Evolutionary conservation across 139 green algal species (phyloP), one percentile per base, ranked within the genome.

Genomic region (Tetraselmis striata): DNA sequence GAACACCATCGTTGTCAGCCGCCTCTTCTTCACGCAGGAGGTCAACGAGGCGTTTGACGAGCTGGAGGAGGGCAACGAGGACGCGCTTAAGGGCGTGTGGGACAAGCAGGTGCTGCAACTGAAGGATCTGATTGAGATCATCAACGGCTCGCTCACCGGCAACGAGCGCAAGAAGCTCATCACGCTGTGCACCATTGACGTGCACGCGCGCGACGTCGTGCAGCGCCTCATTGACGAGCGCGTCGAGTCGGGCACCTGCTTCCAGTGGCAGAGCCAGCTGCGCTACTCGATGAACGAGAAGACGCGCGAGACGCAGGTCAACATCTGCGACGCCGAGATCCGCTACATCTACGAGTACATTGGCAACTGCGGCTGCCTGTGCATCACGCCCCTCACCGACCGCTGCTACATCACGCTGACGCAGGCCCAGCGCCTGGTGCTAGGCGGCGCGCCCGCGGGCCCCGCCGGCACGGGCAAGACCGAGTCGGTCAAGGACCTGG

Each of bases 361-460:
- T 59, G 95, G 95, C 85, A 97, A 97, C 86, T 94, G 90, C 80
- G 95, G 95, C 74, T 95, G 92, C 85, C 90, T 98, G 32, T 98
- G 96, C 87, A 98, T 98, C 86, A 98, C 95, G n/a, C 95, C 95
- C 0, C 89, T 98, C 30, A 98, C 95, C 27, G 95, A 98, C 83
- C 90, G 95, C 77, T 98, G 95, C 92, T 98, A 98, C 91, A 98
- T 98, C 86, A 98, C 95, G 0, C 90, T 98, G 24, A 98, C 95
- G 2, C 95, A 98, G 77, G 94, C 94, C 28, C 93, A 97, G 89
- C 87, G 91, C 23, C 85, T 98, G 58, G 87, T 95, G 30, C 92
- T 98, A 30, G 95, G 95, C 22, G 95, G 95, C 2, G 95, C 95
- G 0, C 95, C 95, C 25, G 94, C 95, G n/a, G 95, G 94, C 28